Base-by-base conservation (phyloP, 306 rosid species). In the Sphenostylis stenocarpa region DNA sequence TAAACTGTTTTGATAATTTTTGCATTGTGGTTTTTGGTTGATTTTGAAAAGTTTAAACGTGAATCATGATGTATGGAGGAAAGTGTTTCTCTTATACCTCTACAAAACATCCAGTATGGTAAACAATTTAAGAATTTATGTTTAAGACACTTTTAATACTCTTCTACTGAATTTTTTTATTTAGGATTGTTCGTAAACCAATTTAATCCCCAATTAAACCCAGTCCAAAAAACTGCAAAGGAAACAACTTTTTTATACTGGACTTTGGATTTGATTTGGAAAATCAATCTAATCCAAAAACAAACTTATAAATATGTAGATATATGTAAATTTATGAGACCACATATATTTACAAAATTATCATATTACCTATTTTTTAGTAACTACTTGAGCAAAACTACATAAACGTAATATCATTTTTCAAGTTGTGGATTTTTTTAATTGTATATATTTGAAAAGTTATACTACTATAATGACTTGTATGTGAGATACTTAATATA, bases 111-210 rank as follows among this genome's bases (percentile, higher is more conserved):
- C 29, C 12, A 73, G 67, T 26, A 26, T 17, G 55, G 62, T 69
- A 53, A 26, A 64, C 24, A 9, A 39, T 39, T 10, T 39, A 20
- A 29, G 67, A 45, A 28, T 73, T 70, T 13, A 15, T 71, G 29
- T 21, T 39, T 61, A 26, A 63, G 78, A 28, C 39, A 78, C 65
- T 85, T 51, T 39, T 53, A 73, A 31, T 64, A 60, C 63, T 72
- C 39, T 78, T 78, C 39, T 51, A 29, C 72, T 68, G 36, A 80
- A 51, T 62, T 74, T 52, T 52, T 58, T 74, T 61, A 23, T 55
- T 16, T 12, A 24, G 3, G 16, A 16, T 16, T 21, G n/a, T 12
- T 55, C 62, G 5, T 24, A 26, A 57, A 21, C 23, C 1, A 1
- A 49, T 49, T 17, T 5, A 48, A 4, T 48, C 53, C 53, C 53